phyloP scores from a whole-genome alignment of 352 stramenopile species.

The Globisporangium nodosum region DNA sequence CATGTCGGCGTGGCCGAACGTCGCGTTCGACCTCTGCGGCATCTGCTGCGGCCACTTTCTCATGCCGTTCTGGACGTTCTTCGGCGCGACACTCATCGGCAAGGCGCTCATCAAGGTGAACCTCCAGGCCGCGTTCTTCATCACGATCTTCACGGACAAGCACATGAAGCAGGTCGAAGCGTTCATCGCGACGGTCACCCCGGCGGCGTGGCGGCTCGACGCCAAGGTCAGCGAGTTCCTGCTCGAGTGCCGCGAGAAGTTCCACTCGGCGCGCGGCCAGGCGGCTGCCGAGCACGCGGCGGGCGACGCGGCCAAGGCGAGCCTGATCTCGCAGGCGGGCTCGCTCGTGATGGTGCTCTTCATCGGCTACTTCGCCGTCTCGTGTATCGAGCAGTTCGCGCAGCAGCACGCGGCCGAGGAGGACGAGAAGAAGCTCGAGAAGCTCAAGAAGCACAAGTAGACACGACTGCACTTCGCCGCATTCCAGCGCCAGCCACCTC shows the following conservation, averaged over 20 bases:
- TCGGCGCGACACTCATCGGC: slow-evolving; percentile 91
- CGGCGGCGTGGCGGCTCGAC: slow-evolving; percentile 67
- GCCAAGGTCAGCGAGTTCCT: slow-evolving; percentile 81
- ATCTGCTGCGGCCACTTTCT: slow-evolving; percentile 94
- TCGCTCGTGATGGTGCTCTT: slow-evolving; percentile 83
- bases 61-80: slow-evolving; percentile 95
- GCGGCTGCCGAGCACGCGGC: slow-evolving; percentile 51
- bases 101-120: slow-evolving; percentile 93
- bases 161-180: slow-evolving; percentile 80
- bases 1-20: slow-evolving; percentile 93
- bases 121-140: slow-evolving; percentile 87
- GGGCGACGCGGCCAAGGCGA: slow-evolving; percentile 34
- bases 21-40: slow-evolving; percentile 92
- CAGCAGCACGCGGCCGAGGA: slow-evolving; percentile 86
- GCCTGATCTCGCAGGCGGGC: slow-evolving; percentile 74
- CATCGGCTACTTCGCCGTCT: slow-evolving; percentile 88
- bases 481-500: not conserved
- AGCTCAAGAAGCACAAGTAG: slow-evolving; percentile 69
- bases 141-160: slow-evolving; percentile 87
- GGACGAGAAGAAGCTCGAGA: slow-evolving; percentile 85
- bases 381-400: slow-evolving; percentile 88
- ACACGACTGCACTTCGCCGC: not conserved
- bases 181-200: slow-evolving; percentile 76
- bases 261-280: slow-evolving; percentile 70
- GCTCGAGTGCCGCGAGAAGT: slow-evolving; percentile 82